These are phyloP conservation scores for Aechmea fasciata DNA, from an alignment of 176 grass and related monocot species.

Conservation along the genomic window DNA sequence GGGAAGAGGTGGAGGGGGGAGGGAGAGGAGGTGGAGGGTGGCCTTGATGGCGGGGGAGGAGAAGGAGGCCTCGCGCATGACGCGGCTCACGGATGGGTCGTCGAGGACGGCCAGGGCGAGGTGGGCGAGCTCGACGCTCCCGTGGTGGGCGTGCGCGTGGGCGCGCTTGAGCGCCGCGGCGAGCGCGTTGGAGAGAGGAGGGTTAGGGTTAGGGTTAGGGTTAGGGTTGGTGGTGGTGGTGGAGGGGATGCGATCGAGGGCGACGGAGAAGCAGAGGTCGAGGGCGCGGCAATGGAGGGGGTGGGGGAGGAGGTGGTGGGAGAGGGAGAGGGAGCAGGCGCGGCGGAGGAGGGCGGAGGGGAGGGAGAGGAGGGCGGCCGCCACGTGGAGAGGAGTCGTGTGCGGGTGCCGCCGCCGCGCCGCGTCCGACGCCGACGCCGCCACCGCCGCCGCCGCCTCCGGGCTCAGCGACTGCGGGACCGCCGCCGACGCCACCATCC, in stretches of 20 bases:
- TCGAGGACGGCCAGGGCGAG: slow-evolving; percentile 74
- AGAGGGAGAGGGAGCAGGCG: slow-evolving; percentile 39
- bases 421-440: slow-evolving; percentile 42
- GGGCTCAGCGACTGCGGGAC: slow-evolving; percentile 48
- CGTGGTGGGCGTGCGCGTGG: slow-evolving; percentile 72
- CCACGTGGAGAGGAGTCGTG: slow-evolving; percentile 75
- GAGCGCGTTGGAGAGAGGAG: slow-evolving; percentile 71
- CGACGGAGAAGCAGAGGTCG: slow-evolving; percentile 78
- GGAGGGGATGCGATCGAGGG: slow-evolving; percentile 63
- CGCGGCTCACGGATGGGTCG: slow-evolving; percentile 83
- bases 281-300: slow-evolving; percentile 73
- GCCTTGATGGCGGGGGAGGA: slow-evolving; percentile 54
- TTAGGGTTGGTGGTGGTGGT: slow-evolving; percentile 17
- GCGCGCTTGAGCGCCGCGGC: slow-evolving; percentile 78
- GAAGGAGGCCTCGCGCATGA: slow-evolving; percentile 92
- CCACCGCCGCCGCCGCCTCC: slow-evolving; percentile 53
- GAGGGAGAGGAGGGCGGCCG: slow-evolving; percentile 47
- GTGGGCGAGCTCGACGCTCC: slow-evolving; percentile 62
- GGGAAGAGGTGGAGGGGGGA: slow-evolving; percentile 24
- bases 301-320: slow-evolving; percentile 11
- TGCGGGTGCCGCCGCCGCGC: slow-evolving; percentile 54
- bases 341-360: slow-evolving; percentile 55
- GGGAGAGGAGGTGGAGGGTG: slow-evolving; percentile 20
- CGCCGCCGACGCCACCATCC: no score
- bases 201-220: neutral